Evolutionary conservation across 495 filamentous ascomycete genomes (phyloP).

Genomic region (Aspergillus bridgeri): DNA sequence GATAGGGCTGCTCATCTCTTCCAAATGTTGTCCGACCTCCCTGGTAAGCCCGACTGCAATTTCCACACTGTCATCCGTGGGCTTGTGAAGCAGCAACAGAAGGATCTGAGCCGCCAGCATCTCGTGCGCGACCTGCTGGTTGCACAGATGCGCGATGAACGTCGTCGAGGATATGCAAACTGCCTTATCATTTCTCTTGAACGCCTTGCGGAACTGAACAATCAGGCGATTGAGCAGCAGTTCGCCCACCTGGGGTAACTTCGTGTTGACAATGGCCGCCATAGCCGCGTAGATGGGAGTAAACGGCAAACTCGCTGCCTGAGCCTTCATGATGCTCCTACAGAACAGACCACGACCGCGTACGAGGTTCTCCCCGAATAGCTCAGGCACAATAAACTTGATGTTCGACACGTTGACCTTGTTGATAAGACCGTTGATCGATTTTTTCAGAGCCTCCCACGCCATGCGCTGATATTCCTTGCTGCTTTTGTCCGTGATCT

Average conservation of each 20-base stretch:
- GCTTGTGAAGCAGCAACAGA: constrained; percentile 82
- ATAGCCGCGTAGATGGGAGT: constrained; percentile 93
- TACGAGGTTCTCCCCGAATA: constrained; percentile 91
- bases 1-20: constrained; percentile 87
- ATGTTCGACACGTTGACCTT: constrained; percentile 98
- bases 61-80: constrained; percentile 96
- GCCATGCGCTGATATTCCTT: constrained; percentile 99
- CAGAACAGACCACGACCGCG: constrained; percentile 90
- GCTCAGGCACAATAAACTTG: constrained; percentile 91
- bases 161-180: constrained; percentile 87
- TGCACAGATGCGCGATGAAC: constrained; percentile 92
- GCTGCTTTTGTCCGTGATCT: constrained; percentile 92
- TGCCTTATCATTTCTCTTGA: constrained; percentile 94
- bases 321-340: constrained; percentile 94
- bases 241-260: constrained; percentile 91
- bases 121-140: constrained; percentile 93
- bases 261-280: constrained; percentile 96
- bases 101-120: constrained; percentile 89
- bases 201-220: constrained; percentile 91
- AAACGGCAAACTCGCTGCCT: constrained; percentile 93
- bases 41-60: constrained; percentile 89
- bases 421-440: constrained; percentile 97
- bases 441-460: constrained; percentile 98
- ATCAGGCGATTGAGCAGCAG: constrained; percentile 81
- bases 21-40: constrained; percentile 88